These are phyloP conservation scores for Polytrichum commune DNA, from an alignment of 225 moss, liverwort and hornwort genomes.

Conservation along the genomic window DNA sequence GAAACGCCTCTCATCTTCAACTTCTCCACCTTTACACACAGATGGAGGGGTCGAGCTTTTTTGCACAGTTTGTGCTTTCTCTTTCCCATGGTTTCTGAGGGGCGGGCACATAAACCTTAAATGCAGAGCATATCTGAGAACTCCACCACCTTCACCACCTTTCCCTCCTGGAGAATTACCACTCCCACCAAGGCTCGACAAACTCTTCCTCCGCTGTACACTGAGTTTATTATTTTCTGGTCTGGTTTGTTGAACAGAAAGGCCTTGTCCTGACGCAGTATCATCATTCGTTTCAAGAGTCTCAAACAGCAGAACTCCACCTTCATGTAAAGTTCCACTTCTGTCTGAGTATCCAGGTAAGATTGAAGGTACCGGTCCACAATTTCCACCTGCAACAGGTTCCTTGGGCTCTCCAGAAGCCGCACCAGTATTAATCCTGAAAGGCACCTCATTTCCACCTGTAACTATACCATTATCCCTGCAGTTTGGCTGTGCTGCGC, in stretches of 20 bases:
- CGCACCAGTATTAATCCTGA: slow-evolving; percentile 18
- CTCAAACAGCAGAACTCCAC: slow-evolving; percentile 28
- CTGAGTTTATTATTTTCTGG: slow-evolving; percentile 10
- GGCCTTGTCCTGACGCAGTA: slow-evolving; percentile 17
- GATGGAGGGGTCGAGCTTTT: slow-evolving; percentile 41
- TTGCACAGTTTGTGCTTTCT: slow-evolving; percentile 25
- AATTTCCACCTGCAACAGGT: slow-evolving; percentile 19
- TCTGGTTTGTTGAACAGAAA: slow-evolving; percentile 18
- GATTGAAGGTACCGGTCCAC: slow-evolving; percentile 19
- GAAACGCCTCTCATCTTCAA: slow-evolving; percentile 76
- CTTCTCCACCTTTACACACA: slow-evolving; percentile 28
- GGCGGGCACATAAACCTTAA: slow-evolving; percentile 90
- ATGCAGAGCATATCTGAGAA: slow-evolving; percentile 89
- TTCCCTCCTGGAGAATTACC: slow-evolving; percentile 33
- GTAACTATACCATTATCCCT: slow-evolving; percentile 19
- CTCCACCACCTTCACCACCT: slow-evolving; percentile 59
- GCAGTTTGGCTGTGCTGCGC: slow-evolving; percentile 25
- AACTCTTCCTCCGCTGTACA: slow-evolving; percentile 24
- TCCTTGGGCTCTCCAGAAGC: slow-evolving; percentile 25
- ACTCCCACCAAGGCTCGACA: slow-evolving; percentile 18
- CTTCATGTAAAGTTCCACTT: slow-evolving; percentile 19
- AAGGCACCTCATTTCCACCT: slow-evolving; percentile 14
- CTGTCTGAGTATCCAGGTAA: slow-evolving; percentile 20
- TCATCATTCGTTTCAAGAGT: slow-evolving; percentile 25
- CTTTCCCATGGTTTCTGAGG: slow-evolving; percentile 52